Evolutionary conservation across 352 stramenopile species (phyloP).

Genomic region (Phytopythium delawarense): DNA sequence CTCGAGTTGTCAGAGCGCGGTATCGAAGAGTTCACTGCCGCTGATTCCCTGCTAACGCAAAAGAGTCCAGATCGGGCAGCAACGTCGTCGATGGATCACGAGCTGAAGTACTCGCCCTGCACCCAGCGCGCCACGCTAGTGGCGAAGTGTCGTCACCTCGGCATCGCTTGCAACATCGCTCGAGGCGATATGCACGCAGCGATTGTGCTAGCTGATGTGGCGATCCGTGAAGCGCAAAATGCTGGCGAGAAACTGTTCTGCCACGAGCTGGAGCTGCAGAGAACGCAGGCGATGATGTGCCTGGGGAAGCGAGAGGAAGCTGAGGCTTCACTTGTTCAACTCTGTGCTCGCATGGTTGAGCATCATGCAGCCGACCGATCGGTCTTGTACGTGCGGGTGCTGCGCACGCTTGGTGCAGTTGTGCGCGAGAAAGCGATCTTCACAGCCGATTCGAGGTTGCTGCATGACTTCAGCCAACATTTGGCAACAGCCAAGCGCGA

Average conservation of each 20-base stretch:
- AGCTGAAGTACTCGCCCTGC: constrained; percentile 33
- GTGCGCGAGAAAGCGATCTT: constrained; percentile 27
- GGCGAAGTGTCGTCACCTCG: constrained; percentile 35
- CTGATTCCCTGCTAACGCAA: constrained; percentile 8
- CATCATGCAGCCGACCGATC: constrained; percentile 19
- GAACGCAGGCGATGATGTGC: constrained; percentile 28
- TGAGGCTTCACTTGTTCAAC: constrained; percentile 16
- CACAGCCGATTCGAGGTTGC: constrained; percentile 4
- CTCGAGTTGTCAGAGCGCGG: constrained; percentile 19
- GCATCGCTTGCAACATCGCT: constrained; percentile 32
- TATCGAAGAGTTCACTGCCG: constrained; percentile 13
- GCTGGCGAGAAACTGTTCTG: constrained; percentile 36
- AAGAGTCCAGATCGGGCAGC: constrained; percentile 4
- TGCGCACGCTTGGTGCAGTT: constrained; percentile 38
- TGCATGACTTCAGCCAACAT: constrained; percentile 14
- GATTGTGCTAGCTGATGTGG: constrained; percentile 20
- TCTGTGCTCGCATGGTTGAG: constrained; percentile 20
- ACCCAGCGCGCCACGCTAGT: constrained; percentile 27
- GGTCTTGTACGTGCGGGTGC: constrained; percentile 27
- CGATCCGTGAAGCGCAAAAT: constrained; percentile 31
- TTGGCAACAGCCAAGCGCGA: constrained; percentile 37
- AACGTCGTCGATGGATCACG: constrained; percentile 21
- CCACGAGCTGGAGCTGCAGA: constrained; percentile 40
- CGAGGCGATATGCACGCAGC: constrained; percentile 24
- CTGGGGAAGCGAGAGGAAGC: constrained; percentile 30